phyloP scores from a whole-genome alignment of 495 filamentous ascomycete species.

The Penicillium desertorum region DNA sequence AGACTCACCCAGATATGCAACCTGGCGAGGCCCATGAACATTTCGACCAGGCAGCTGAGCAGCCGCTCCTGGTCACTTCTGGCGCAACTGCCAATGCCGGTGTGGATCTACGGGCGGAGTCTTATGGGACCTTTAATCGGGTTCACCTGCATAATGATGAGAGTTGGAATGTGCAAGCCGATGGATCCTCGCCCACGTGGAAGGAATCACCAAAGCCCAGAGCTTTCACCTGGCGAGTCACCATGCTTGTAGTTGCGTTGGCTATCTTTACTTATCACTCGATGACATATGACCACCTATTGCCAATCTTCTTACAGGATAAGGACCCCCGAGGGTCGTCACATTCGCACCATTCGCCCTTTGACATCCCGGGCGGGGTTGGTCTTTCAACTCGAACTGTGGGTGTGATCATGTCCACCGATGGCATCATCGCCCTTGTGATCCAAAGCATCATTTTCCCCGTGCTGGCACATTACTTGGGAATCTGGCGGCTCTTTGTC shows the following conservation, averaged over 20 bases:
- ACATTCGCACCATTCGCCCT: slow-evolving; percentile 31
- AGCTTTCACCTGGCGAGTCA: slow-evolving; percentile 63
- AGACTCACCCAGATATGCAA: slow-evolving; percentile 80
- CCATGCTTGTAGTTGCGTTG: slow-evolving; percentile 68
- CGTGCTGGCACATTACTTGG: slow-evolving; percentile 64
- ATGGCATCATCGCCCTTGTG: slow-evolving; percentile 75
- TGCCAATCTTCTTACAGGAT: slow-evolving; percentile 84
- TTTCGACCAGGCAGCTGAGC: slow-evolving; percentile 58
- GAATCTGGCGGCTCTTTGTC: slow-evolving; percentile 71
- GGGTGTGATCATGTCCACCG: slow-evolving; percentile 75
- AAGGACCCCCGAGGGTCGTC: slow-evolving; percentile 39
- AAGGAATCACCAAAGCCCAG: slow-evolving; percentile 39
- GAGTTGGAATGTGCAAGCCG: slow-evolving; percentile 46
- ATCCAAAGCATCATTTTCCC: slow-evolving; percentile 79
- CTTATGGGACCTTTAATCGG: slow-evolving; percentile 73
- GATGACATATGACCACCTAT: slow-evolving; percentile 82
- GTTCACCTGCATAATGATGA: slow-evolving; percentile 53
- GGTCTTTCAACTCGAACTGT: slow-evolving; percentile 71
- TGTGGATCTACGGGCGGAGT: slow-evolving; percentile 70
- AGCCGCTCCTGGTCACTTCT: slow-evolving; percentile 68
- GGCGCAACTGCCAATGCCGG: slow-evolving; percentile 67
- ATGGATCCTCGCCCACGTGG: slow-evolving; percentile 43
- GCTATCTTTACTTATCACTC: slow-evolving; percentile 85
- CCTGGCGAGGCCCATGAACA: slow-evolving; percentile 50
- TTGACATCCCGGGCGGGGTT: slow-evolving; percentile 70